A percentile compares a stretch with the other conserved stretches of the same genome.
Conservation (phyloP, 164 flowering plant genomes). For the Akebia trifoliata region DNA sequence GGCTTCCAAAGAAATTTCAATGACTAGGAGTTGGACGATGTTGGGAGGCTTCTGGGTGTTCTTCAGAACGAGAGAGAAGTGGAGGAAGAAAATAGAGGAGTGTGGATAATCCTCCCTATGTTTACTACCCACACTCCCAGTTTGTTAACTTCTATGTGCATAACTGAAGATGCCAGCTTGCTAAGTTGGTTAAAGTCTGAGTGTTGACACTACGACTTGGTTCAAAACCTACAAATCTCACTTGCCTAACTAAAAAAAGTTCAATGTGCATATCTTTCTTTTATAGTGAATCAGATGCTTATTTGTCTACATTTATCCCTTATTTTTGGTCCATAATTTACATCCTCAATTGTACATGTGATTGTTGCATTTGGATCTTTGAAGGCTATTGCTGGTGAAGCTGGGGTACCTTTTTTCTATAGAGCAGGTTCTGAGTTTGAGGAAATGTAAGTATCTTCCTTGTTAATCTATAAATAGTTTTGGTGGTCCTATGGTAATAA, state of each 20-base stretch:
- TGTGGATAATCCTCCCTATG: too few relatives aligned
- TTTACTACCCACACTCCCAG: not conserved
- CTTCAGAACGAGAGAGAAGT: too few relatives aligned
- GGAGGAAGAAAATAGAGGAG: too few relatives aligned
- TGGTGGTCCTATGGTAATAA: not conserved
- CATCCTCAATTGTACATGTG: not conserved
- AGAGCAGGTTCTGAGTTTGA: slow-evolving; percentile 99
- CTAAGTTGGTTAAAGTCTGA: too few relatives aligned
- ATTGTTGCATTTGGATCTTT: slow-evolving; percentile 18
- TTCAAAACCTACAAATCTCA: too few relatives aligned
- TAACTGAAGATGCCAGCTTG: too few relatives aligned
- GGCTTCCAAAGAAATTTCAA: too few relatives aligned
- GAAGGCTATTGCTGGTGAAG: slow-evolving; percentile 99
- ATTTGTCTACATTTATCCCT: not conserved
- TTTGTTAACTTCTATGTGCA: not conserved
- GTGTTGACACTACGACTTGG: too few relatives aligned
- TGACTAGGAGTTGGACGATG: too few relatives aligned
- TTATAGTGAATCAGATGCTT: not conserved
- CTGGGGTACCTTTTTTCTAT: slow-evolving; percentile 99
- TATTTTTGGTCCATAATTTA: not conserved
- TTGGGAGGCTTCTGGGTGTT: too few relatives aligned
- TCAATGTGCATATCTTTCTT: too few relatives aligned
- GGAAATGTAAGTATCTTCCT: slow-evolving; percentile 70
- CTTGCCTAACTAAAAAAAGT: too few relatives aligned
- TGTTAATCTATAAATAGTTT: not conserved